Percentiles rank a stretch among this genome's conserved stretches.
Conservation (phyloP, 768 basidiomycete genomes). For the Rhizopogon vesiculosus region DNA sequence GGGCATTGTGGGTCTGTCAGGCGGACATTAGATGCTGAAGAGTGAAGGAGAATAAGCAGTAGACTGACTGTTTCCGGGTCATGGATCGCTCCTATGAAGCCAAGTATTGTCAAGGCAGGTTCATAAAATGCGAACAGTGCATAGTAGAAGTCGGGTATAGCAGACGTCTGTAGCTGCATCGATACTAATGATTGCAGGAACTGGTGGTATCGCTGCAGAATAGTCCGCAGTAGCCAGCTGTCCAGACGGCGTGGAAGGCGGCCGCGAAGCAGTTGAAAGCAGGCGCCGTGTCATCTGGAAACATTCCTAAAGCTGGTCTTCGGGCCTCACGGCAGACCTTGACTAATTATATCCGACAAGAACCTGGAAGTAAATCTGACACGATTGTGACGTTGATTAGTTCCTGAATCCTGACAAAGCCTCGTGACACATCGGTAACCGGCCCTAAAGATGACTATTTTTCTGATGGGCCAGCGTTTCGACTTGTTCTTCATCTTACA, state of each 20-base stretch:
- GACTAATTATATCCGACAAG: too few species aligned
- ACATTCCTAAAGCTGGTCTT: too few species aligned
- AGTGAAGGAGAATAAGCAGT: background rate
- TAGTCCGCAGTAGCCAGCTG: background rate
- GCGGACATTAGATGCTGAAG: conserved; percentile 2
- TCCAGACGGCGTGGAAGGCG: background rate
- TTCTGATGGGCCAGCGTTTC: background rate
- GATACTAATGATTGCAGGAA: background rate
- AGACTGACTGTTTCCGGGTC: conserved; percentile 59
- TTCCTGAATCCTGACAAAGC: too few species aligned
- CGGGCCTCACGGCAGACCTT: too few species aligned
- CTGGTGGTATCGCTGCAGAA: background rate
- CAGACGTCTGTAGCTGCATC: conserved; percentile 47
- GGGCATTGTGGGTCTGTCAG: conserved; percentile 61
- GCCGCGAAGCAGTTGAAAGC: background rate
- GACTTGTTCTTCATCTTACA: conserved; percentile 41
- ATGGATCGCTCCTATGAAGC: conserved; percentile 60
- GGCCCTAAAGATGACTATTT: conserved; percentile 19
- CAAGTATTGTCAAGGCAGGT: conserved; percentile 58
- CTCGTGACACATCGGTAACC: conserved; percentile 6
- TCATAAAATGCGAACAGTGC: conserved; percentile 72
- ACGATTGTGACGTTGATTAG: too few species aligned
- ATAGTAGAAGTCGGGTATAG: conserved; percentile 71
- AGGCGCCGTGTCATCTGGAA: too few species aligned
- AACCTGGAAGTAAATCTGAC: too few species aligned